Evolutionary conservation across 108 stramenopile species (phyloP).

Genomic region (Stephanodiscus triporus): DNA sequence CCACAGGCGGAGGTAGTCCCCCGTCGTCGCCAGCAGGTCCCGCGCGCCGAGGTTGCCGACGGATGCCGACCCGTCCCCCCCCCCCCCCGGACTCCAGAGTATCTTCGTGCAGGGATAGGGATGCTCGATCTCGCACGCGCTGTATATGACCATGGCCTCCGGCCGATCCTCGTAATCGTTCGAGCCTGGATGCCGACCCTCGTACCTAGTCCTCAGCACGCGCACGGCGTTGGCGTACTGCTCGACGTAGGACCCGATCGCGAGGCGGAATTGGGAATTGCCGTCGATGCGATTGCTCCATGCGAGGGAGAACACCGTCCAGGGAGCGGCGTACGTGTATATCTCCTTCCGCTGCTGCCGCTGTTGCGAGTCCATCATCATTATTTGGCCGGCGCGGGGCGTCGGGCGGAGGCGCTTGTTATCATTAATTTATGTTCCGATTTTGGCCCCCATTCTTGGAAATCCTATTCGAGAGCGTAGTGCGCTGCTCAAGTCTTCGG

Average conservation of each 20-base stretch:
- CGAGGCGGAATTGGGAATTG: constrained; percentile 87
- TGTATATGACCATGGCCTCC: constrained; percentile 52
- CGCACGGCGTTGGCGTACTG: constrained; percentile 96
- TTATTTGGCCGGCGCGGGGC: too few species aligned
- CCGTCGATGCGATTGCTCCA: constrained; percentile 87
- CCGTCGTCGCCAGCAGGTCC: constrained; percentile 97
- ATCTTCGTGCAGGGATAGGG: constrained; percentile 96
- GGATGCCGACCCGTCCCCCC: background rate
- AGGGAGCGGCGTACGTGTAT: constrained; percentile 97
- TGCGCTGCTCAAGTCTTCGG: too few species aligned
- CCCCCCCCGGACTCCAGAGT: constrained; percentile 82
- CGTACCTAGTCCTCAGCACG: constrained; percentile 57
- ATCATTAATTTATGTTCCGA: too few species aligned
- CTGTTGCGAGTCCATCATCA: background rate
- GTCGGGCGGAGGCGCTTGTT: too few species aligned
- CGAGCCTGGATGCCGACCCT: background rate
- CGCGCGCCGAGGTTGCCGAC: constrained; percentile 33
- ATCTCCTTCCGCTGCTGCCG: constrained; percentile 88
- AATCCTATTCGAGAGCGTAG: too few species aligned
- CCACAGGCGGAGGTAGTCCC: constrained; percentile 97
- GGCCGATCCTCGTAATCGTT: constrained; percentile 30
- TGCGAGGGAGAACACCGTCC: constrained; percentile 94
- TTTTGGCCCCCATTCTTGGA: too few species aligned
- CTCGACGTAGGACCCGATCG: constrained; percentile 96
- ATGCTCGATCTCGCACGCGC: constrained; percentile 88